A percentile compares a stretch with the other conserved stretches of the same genome.
Conservation (phyloP, 768 basidiomycete species). For the Lentinula sp. region DNA sequence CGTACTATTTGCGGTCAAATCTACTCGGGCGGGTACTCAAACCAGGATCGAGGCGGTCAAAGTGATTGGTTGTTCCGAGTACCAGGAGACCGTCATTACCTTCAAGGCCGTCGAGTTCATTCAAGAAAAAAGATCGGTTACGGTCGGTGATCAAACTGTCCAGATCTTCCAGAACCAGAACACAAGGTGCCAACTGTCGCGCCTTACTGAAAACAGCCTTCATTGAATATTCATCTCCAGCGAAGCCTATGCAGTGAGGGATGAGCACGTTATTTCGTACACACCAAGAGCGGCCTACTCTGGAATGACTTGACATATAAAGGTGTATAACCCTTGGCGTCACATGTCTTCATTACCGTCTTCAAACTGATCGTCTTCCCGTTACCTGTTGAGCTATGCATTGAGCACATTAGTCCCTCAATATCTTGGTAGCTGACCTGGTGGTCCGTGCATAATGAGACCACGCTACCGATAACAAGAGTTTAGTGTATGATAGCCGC, state of each 20-base stretch:
- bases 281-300: conserved; percentile 30
- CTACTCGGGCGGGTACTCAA: conserved; percentile 74
- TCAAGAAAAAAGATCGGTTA: conserved; percentile 85
- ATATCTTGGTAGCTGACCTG: conserved; percentile 33
- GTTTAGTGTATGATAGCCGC: not conserved
- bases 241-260: conserved; percentile 30
- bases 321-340: conserved; percentile 54
- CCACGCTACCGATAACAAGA: conserved; percentile 47
- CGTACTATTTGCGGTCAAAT: conserved; percentile 80
- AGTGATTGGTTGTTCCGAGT: conserved; percentile 80
- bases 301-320: conserved; percentile 82
- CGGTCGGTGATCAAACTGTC: conserved; percentile 74
- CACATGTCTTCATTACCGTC: conserved; percentile 71
- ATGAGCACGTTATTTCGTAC: not conserved
- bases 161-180: conserved; percentile 52
- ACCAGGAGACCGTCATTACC: conserved; percentile 76
- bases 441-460: conserved; percentile 79
- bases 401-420: conserved; percentile 38
- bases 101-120: conserved; percentile 77
- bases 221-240: conserved; percentile 66
- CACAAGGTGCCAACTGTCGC: conserved; percentile 61
- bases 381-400: conserved; percentile 77
- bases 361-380: conserved; percentile 84
- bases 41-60: conserved; percentile 73
- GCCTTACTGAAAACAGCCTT: conserved; percentile 65